These are phyloP conservation scores for Elsinoe necatrix DNA, from an alignment of 2,329 filamentous ascomycete species.

Conservation along the genomic window DNA sequence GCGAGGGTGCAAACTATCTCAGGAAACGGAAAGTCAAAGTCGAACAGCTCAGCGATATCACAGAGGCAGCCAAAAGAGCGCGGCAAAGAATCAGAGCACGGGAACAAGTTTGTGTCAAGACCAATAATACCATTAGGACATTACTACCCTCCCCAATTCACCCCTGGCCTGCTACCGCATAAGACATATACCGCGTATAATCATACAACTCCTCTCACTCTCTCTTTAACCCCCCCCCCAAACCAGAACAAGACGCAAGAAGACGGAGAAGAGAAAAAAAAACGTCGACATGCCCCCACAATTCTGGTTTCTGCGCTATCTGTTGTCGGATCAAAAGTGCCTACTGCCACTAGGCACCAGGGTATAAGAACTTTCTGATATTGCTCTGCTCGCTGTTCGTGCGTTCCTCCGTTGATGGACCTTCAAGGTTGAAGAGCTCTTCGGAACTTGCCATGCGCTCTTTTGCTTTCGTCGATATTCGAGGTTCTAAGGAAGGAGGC, in stretches of 20 bases:
- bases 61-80: too few species aligned
- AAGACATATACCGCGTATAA: constrained; percentile 1
- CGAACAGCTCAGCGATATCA: too few species aligned
- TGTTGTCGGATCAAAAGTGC: constrained; percentile 3
- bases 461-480: neutral
- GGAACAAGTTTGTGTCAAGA: neutral
- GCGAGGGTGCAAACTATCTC: too few species aligned
- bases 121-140: constrained; percentile 4
- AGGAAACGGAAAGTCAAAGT: too few species aligned
- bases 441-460: neutral
- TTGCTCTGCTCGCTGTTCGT: neutral
- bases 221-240: too few species aligned
- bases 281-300: neutral
- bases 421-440: neutral
- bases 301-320: constrained; percentile 1
- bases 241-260: neutral
- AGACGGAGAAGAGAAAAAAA: too few species aligned
- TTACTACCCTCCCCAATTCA: neutral
- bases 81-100: neutral
- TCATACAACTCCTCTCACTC: neutral
- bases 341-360: constrained; percentile 13
- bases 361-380: constrained; percentile 11
- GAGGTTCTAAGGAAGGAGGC: neutral
- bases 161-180: neutral
- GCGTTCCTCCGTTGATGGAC: neutral